phyloP scores from a whole-genome alignment of 306 rosid genomes.

The Pyrus betulifolia region DNA sequence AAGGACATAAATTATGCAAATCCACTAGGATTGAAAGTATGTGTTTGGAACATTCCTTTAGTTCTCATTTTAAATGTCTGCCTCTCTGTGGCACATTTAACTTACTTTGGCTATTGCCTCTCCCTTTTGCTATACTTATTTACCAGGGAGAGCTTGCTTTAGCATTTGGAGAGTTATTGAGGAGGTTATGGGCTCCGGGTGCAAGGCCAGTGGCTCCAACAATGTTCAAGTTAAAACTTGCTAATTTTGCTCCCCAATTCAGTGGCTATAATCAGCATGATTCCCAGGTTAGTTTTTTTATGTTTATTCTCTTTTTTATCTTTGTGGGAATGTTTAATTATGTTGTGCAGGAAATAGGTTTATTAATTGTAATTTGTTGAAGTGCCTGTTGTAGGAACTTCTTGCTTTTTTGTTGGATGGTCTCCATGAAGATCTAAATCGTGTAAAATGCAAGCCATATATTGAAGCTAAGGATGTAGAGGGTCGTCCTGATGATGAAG shows the following conservation, averaged over 20 bases:
- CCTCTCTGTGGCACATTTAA: neutral
- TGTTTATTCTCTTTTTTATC: neutral
- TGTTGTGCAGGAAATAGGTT: slow-evolving; percentile 14
- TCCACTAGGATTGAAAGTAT: slow-evolving; percentile 81
- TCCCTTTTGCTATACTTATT: neutral
- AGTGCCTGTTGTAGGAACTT: slow-evolving; percentile 59
- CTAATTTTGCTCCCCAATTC: slow-evolving; percentile 77
- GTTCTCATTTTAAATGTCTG: slow-evolving; percentile 1
- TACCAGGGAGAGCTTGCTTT: slow-evolving; percentile 84
- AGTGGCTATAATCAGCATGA: slow-evolving; percentile 84
- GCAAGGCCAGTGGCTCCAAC: slow-evolving; percentile 54
- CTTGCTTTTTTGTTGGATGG: slow-evolving; percentile 94
- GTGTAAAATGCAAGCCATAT: slow-evolving; percentile 74
- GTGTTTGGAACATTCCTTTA: slow-evolving; percentile 9
- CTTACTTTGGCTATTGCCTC: neutral
- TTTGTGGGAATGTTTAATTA: neutral
- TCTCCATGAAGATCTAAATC: slow-evolving; percentile 83
- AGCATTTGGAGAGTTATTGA: slow-evolving; percentile 77
- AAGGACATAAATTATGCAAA: slow-evolving; percentile 73
- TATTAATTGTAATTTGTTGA: slow-evolving; percentile 9
- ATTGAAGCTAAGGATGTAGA: slow-evolving; percentile 70
- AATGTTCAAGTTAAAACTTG: slow-evolving; percentile 56
- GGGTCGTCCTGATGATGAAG: slow-evolving; percentile 67
- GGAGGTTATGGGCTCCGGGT: slow-evolving; percentile 78
- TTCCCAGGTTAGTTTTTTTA: slow-evolving; percentile 60